A percentile compares a stretch with the other conserved stretches of the same genome.
These are phyloP conservation scores for Paramecium tetraurelia DNA, from an alignment of 73 alveolate species.

Conservation along the genomic window DNA sequence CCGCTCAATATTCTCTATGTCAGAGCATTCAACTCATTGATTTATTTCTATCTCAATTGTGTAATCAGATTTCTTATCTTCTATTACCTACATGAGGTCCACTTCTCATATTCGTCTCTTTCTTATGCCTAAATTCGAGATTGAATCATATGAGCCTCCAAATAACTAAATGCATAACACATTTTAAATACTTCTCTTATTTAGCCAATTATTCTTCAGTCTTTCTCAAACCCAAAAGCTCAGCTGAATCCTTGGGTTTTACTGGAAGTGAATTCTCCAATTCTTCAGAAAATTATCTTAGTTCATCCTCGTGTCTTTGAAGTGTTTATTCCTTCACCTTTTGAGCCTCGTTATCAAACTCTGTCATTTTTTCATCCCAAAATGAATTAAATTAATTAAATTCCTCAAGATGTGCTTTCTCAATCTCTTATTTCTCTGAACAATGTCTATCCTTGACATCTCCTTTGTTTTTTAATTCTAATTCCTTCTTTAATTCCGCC, in stretches of 20 bases:
- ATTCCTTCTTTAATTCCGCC: slow-evolving; percentile 50
- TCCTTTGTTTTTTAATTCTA: slow-evolving; percentile 47
- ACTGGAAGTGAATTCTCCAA: slow-evolving; percentile 48
- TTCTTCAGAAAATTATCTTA: slow-evolving; percentile 49
- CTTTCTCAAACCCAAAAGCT: slow-evolving; percentile 49
- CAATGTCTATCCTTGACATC: slow-evolving; percentile 55
- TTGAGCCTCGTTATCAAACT: slow-evolving; percentile 52
- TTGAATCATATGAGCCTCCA: slow-evolving; percentile 60
- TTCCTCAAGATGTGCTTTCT: slow-evolving; percentile 62
- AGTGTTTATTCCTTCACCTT: slow-evolving; percentile 51
- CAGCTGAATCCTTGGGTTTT: slow-evolving; percentile 58
- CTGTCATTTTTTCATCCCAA: slow-evolving; percentile 65
- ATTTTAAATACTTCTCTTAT: slow-evolving; percentile 45
- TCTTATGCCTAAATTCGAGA: slow-evolving; percentile 32
- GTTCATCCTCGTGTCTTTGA: slow-evolving; percentile 51
- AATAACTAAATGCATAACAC: not conserved
- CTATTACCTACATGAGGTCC: slow-evolving; percentile 30
- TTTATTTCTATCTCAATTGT: slow-evolving; percentile 21
- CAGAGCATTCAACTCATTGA: slow-evolving; percentile 54
- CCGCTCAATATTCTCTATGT: slow-evolving; percentile 50
- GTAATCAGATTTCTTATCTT: slow-evolving; percentile 55
- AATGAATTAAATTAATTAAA: slow-evolving; percentile 58
- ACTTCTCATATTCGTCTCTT: slow-evolving; percentile 61
- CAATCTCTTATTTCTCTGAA: slow-evolving; percentile 53
- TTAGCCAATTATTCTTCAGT: slow-evolving; percentile 62